Base-by-base conservation (phyloP, 2,329 filamentous ascomycete genomes). In the Chaetomium olivaceum region DNA sequence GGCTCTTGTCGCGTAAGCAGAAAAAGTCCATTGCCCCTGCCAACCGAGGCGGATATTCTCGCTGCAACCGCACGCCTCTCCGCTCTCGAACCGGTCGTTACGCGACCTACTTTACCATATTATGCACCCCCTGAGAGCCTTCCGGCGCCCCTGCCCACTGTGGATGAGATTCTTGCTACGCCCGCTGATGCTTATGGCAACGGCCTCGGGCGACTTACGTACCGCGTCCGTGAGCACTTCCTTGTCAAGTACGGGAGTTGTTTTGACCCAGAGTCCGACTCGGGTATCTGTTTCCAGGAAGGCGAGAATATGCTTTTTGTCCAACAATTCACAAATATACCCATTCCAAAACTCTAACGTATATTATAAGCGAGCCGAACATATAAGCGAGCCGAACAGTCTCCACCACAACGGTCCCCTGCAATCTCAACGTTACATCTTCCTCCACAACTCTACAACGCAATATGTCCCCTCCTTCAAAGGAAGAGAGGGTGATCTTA, bases 241-340 rank as follows among this genome's bases (percentile, higher is more conserved):
- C 51, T 16, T 19, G 51, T 57, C 9, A 58, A 52, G 29, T 54
- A 36, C 33, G 11, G 33, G 33, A 36, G 9, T 36, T 9, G 11
- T 12, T 14, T 21, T 11, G n/a, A 39, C 2, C 2, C 46, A 6
- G 23, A 4, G n/a, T 19, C 23, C 5, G 27, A 36, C n/a, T n/a
- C n/a, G n/a, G n/a, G n/a, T 12, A 12, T 36, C 33, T 36, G 8
- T 9, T 3, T 54, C 2, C 61, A 63, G 33, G 61, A 63, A 29
- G 61, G 55, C 29, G 29, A 39, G 11, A 63, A 63, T 33, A 58
- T 58, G 61, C 55, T 58, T 12, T 63, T 58, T 23, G 55, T 63
- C 2, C 29, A n/a, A 46, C 54, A 63, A 9, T 52, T 31, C 2
- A 58, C 52, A 12, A 36, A 14, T 9, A 29, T 63, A 9, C 61